Evolutionary conservation across 306 rosid species (phyloP).

Genomic region (Acacia confusa): DNA sequence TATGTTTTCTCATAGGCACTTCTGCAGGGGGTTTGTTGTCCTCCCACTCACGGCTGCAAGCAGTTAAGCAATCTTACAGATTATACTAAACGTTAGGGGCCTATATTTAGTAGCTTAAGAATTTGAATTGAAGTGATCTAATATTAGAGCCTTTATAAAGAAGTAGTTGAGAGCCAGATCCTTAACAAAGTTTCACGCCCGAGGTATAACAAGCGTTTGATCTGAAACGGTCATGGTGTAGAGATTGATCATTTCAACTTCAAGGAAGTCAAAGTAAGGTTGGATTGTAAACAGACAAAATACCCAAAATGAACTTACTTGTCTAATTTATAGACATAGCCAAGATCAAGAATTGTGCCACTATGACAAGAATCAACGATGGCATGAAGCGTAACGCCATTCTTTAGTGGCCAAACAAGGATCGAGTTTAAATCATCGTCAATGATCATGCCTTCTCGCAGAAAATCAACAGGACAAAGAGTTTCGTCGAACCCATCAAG

Average conservation of each 20-base stretch:
- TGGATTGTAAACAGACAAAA: slow-evolving; percentile 14
- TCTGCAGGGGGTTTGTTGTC: slow-evolving; percentile 47
- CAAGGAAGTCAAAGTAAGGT: slow-evolving; percentile 34
- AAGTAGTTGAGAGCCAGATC: not conserved
- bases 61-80: not conserved
- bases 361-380: slow-evolving; percentile 80
- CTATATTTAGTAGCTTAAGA: not conserved
- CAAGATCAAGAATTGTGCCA: slow-evolving; percentile 76
- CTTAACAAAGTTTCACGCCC: not conserved
- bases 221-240: not conserved
- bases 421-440: slow-evolving; percentile 59
- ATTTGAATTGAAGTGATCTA: not conserved
- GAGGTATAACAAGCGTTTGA: not conserved
- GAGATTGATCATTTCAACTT: slow-evolving; percentile 12
- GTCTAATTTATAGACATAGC: slow-evolving; percentile 30
- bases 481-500: slow-evolving; percentile 65
- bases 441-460: slow-evolving; percentile 56
- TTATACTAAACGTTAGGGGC: not conserved
- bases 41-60: slow-evolving; percentile 41
- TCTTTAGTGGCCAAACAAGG: slow-evolving; percentile 60
- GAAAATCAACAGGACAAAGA: slow-evolving; percentile 66
- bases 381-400: slow-evolving; percentile 62
- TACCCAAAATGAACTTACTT: slow-evolving; percentile 33
- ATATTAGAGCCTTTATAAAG: not conserved
- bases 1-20: slow-evolving; percentile 36